phyloP scores from a whole-genome alignment of 306 rosid genomes.

The Gillenia trifoliata region DNA sequence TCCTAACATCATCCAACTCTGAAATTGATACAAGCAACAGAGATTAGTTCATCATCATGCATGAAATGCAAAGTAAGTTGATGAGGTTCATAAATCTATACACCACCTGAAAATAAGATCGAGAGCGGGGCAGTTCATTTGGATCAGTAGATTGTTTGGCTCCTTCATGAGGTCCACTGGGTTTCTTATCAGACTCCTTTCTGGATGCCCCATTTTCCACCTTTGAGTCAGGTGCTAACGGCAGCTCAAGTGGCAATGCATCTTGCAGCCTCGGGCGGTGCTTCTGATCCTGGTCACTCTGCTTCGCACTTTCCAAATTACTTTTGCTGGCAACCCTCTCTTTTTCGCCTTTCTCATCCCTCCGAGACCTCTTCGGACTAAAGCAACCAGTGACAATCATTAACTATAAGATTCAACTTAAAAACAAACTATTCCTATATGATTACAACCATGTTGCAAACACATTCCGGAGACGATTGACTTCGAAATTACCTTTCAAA shows the following conservation, averaged over 20 bases:
- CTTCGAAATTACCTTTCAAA: neutral
- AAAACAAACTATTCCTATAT: neutral
- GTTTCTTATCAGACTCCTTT: constrained; percentile 41
- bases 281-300: constrained; percentile 39
- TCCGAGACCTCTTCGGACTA: constrained; percentile 79
- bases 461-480: neutral
- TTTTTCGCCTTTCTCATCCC: constrained; percentile 52
- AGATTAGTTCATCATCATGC: neutral
- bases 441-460: neutral
- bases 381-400: constrained; percentile 16
- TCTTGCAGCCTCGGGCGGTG: constrained; percentile 33
- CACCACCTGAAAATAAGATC: constrained; percentile 61
- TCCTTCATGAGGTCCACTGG: constrained; percentile 28
- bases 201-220: constrained; percentile 28
- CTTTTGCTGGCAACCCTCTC: constrained; percentile 32
- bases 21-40: neutral
- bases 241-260: constrained; percentile 30
- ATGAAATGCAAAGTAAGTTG: constrained; percentile 4
- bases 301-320: constrained; percentile 33
- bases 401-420: neutral
- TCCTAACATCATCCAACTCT: neutral
- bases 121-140: constrained; percentile 47
- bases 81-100: neutral
- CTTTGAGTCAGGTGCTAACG: constrained; percentile 30
- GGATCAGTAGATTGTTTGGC: constrained; percentile 41